phyloP scores from a whole-genome alignment of 2,329 filamentous ascomycete species.

The Pseudogymnoascus sp. region DNA sequence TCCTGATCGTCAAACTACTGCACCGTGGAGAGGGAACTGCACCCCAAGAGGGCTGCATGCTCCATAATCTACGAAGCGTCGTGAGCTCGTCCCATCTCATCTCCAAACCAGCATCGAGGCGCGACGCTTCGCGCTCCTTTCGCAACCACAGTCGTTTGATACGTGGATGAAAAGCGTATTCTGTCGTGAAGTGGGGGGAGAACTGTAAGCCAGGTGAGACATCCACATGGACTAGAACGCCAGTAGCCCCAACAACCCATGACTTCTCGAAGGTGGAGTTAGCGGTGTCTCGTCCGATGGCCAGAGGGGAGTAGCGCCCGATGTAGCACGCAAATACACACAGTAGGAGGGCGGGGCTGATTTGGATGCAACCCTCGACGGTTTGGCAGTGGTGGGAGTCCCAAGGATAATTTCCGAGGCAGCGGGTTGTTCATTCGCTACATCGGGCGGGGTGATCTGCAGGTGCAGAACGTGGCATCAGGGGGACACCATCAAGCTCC shows the following conservation, averaged over 20 bases:
- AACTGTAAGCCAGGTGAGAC: background rate
- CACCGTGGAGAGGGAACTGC: background rate
- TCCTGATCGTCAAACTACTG: constrained; percentile 2
- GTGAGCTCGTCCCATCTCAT: background rate
- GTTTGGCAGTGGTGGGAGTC: background rate
- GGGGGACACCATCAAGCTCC: constrained; percentile 5
- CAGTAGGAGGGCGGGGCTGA: background rate
- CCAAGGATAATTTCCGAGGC: constrained; percentile 2
- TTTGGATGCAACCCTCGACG: background rate
- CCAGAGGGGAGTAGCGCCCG: background rate
- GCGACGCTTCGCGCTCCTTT: background rate
- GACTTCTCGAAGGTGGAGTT: constrained; percentile 1
- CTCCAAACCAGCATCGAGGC: background rate
- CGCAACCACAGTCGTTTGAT: background rate
- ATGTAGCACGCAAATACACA: background rate
- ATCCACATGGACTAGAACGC: background rate
- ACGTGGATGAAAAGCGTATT: background rate
- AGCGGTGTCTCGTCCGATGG: background rate
- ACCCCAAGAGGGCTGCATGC: background rate
- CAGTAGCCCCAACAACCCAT: background rate
- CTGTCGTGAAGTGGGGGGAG: background rate
- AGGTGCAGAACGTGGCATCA: constrained; percentile 7
- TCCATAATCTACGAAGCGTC: background rate
- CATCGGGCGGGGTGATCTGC: constrained; percentile 3
- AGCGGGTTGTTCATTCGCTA: constrained; percentile 4